Evolutionary conservation across 2,329 filamentous ascomycete genomes (phyloP).

Genomic region (Hymenoscyphus salicellus): DNA sequence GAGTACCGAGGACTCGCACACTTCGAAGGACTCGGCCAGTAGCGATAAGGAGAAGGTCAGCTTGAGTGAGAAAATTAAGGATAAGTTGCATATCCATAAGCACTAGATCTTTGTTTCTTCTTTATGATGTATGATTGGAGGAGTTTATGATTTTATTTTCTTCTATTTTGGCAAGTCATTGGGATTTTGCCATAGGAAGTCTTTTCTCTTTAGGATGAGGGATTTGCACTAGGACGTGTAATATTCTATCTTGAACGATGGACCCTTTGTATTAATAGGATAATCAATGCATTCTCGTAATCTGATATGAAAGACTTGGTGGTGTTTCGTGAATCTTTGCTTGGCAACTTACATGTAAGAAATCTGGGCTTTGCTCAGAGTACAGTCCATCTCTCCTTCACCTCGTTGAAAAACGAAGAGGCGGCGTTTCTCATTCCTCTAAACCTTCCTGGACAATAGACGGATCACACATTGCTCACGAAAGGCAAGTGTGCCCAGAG

Average conservation of each 20-base stretch:
- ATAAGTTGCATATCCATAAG: constrained; percentile 54
- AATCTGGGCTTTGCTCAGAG: no score
- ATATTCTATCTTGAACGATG: not conserved
- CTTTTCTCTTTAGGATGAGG: not conserved
- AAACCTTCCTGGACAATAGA: no score
- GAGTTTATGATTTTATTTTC: not conserved
- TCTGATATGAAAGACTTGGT: not conserved
- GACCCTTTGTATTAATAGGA: not conserved
- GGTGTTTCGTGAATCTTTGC: not conserved
- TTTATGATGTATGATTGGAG: not conserved
- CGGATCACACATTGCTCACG: no score
- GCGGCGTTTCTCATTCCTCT: no score
- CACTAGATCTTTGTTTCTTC: not conserved
- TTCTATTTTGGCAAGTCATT: not conserved
- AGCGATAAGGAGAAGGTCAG: constrained; percentile 40
- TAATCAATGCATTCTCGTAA: not conserved
- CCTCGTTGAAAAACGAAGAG: no score
- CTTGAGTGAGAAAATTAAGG: constrained; percentile 64
- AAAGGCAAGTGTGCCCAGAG: no score
- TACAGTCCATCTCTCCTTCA: no score
- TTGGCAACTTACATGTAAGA: not conserved
- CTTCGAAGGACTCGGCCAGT: constrained; percentile 21
- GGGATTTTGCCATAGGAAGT: not conserved
- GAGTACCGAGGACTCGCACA: not conserved
- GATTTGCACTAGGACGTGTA: not conserved